These are phyloP conservation scores for Backusella luteola DNA, from an alignment of 192 early-diverging fungal species.

Conservation along the genomic window DNA sequence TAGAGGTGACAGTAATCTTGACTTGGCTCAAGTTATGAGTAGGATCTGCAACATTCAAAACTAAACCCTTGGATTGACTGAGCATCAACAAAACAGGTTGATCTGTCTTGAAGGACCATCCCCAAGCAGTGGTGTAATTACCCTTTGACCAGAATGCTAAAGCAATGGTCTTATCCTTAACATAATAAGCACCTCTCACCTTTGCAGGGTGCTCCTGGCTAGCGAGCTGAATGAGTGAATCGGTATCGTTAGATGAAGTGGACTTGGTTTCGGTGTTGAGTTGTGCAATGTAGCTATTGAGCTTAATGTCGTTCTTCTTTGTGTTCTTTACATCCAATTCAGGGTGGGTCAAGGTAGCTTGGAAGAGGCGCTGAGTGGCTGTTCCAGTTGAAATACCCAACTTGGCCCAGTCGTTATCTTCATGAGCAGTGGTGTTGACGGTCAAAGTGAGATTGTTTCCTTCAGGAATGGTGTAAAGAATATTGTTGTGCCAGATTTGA, in stretches of 20 bases:
- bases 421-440: slow-evolving; percentile 7
- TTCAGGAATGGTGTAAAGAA: slow-evolving; percentile 19
- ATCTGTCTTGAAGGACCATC: neutral
- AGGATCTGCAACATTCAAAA: neutral
- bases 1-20: slow-evolving; percentile 7
- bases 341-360: slow-evolving; percentile 13
- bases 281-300: slow-evolving; percentile 13
- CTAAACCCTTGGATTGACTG: neutral
- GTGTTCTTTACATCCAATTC: neutral
- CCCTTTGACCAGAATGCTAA: slow-evolving; percentile 14
- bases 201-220: neutral
- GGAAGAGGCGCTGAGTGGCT: slow-evolving; percentile 16
- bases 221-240: slow-evolving; percentile 9
- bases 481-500: slow-evolving; percentile 24
- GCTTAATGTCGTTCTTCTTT: neutral
- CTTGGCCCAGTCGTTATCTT: slow-evolving; percentile 19
- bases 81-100: slow-evolving; percentile 17
- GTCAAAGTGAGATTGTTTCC: slow-evolving; percentile 2
- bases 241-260: neutral
- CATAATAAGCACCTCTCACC: slow-evolving; percentile 1
- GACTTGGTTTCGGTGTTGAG: neutral
- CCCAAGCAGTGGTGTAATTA: neutral
- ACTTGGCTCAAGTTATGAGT: slow-evolving; percentile 1
- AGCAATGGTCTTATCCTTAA: neutral
- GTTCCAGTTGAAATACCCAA: slow-evolving; percentile 18